Percentiles rank a stretch among this genome's conserved stretches.
phyloP scores from a whole-genome alignment of 805 yeast species.

The Candida multigemmis region DNA sequence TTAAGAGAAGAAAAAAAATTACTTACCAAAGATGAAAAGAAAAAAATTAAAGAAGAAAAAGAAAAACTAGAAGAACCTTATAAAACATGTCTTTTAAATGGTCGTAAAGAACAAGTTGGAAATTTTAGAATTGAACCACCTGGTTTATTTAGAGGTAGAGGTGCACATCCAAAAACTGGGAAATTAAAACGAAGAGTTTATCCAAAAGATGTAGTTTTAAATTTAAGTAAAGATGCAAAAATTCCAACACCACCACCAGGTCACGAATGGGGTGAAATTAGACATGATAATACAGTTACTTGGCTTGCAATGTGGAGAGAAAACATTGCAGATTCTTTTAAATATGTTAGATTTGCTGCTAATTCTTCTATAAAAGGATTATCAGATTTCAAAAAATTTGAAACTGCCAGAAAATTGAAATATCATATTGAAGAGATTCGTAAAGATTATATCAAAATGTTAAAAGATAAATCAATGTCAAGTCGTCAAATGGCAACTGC shows the following conservation, averaged over 20 bases:
- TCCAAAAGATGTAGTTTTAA: conserved; percentile 86
- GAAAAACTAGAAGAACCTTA: conserved; percentile 73
- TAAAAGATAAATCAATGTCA: conserved; percentile 70
- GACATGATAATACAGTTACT: conserved; percentile 81
- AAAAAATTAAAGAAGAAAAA: conserved; percentile 57
- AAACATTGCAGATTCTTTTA: conserved; percentile 72
- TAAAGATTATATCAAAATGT: conserved; percentile 57
- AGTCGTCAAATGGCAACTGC: conserved; percentile 92
- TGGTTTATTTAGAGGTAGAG: conserved; percentile 91
- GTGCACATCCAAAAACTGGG: conserved; percentile 95
- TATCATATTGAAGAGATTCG: conserved; percentile 66
- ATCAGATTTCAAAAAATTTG: conserved; percentile 86
- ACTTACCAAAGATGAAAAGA: conserved; percentile 67
- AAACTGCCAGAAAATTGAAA: conserved; percentile 82
- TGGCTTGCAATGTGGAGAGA: conserved; percentile 99
- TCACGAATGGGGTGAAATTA: conserved; percentile 83
- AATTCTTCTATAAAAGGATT: conserved; percentile 86
- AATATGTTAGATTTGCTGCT: conserved; percentile 88
- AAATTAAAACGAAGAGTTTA: conserved; percentile 74
- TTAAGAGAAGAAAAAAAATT: conserved; percentile 65
- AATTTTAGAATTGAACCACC: conserved; percentile 96
- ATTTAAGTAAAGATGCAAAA: conserved; percentile 61
- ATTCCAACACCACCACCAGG: conserved; percentile 83
- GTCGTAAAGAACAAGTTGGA: conserved; percentile 86
- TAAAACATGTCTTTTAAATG: conserved; percentile 74